Base-by-base conservation (phyloP, 768 basidiomycete species). In the Mycena albidolilacea region DNA sequence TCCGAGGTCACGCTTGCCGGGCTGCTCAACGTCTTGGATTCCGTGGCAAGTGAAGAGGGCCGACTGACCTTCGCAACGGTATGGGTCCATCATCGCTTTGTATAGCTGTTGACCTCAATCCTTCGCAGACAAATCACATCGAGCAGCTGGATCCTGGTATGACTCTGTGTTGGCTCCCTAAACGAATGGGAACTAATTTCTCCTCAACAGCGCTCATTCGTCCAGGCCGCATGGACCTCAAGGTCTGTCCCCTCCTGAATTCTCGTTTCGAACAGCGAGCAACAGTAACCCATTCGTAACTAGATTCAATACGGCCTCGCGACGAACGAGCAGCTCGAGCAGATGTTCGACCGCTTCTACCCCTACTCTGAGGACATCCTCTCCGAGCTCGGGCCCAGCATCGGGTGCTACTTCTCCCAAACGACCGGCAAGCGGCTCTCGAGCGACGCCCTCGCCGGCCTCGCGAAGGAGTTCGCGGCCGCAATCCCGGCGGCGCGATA, bases 11-110 rank as follows among this genome's bases (percentile, higher is more conserved):
- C 83, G 12, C 77, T 83, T 50, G 78, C 78, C 11, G 83, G 83
- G 2, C 71, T 84, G 38, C 74, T 84, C 38, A 84, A 84, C 74
- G 78, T 82, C 12, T 72, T 84, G 30, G 83, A 84, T 71, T 81
- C 81, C 1, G 79, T 81, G 7, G 77, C 77, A 6, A 79, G 78
- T 35, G 80, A 82, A 63, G 82, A 83, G 54, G 83, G 83, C 3
- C 74, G 80, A 17, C 65, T 84, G 23, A 72, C 80, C 15, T 82
- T 84, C 44, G 82, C 82, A 0, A 84, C 83, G 64, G 79, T 79
- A n/a, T 37, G n/a, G 77, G 57, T 14, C 30, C 8, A 10, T 10
- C 23, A 12, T 55, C 19, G 63, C 46, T 68, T 19, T 15, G 15
- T 58, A 12, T 30, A 7, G 21, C 9, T 1, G 9, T 35, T 12